A percentile compares a stretch with the other conserved stretches of the same genome.
Conservation (phyloP, 129 eudicot species). For the Flaveria ramosissima region DNA sequence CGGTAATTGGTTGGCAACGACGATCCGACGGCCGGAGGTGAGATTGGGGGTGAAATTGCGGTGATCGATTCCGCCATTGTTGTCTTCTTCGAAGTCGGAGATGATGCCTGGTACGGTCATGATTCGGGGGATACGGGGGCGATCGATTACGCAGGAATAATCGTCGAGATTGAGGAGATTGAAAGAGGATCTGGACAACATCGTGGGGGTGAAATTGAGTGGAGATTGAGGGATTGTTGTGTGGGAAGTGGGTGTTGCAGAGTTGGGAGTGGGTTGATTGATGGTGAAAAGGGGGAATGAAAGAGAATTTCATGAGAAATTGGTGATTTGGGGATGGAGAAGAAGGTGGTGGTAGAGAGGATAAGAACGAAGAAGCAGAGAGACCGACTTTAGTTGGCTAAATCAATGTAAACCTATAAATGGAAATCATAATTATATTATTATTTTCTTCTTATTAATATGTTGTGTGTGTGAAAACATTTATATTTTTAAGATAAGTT, state of each 20-base stretch:
- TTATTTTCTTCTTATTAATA: neutral
- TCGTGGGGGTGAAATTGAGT: slow-evolving; percentile 25
- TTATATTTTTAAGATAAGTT: too few species aligned
- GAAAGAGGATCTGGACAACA: slow-evolving; percentile 78
- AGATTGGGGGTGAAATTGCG: neutral
- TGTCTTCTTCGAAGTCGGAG: slow-evolving; percentile 29
- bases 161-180: slow-evolving; percentile 71
- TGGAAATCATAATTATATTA: slow-evolving; percentile 3
- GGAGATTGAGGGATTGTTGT: neutral
- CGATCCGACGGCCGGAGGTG: slow-evolving; percentile 43
- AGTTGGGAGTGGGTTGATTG: slow-evolving; percentile 15
- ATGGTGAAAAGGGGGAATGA: neutral
- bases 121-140: slow-evolving; percentile 59
- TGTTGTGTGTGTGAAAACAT: neutral
- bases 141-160: slow-evolving; percentile 47
- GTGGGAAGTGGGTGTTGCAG: too few species aligned
- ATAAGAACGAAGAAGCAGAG: slow-evolving; percentile 42
- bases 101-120: slow-evolving; percentile 59
- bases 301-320: slow-evolving; percentile 15
- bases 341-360: slow-evolving; percentile 30
- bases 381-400: slow-evolving; percentile 40
- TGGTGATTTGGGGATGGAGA: slow-evolving; percentile 24
- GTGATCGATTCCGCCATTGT: neutral
- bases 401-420: slow-evolving; percentile 32
- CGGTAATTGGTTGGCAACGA: slow-evolving; percentile 80